These are phyloP conservation scores for Apophysomyces elegans DNA, from an alignment of 371 early-diverging fungal genomes.

Conservation along the genomic window DNA sequence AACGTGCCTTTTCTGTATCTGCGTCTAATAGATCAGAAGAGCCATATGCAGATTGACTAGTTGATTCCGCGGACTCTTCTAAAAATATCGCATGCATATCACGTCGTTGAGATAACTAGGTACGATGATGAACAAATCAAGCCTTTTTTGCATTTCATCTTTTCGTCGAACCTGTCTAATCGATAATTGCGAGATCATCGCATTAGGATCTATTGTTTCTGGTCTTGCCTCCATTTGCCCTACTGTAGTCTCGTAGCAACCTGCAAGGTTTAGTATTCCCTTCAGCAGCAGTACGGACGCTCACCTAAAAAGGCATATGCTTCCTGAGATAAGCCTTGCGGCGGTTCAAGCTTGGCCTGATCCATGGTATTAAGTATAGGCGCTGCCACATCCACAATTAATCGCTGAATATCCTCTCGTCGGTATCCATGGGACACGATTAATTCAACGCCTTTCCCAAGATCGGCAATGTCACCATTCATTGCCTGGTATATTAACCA, in stretches of 20 bases:
- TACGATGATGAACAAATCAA: background rate
- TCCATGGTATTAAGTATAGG: conserved; percentile 53
- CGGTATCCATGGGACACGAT: conserved; percentile 38
- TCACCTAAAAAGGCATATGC: conserved; percentile 57
- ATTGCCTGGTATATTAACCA: conserved; percentile 23
- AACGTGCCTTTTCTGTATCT: conserved; percentile 54
- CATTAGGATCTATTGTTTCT: conserved; percentile 7
- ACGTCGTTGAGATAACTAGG: background rate
- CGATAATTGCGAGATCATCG: background rate
- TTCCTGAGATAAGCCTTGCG: conserved; percentile 43
- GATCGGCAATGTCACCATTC: background rate
- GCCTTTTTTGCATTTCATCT: background rate
- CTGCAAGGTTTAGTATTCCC: conserved; percentile 46
- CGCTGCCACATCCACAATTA: conserved; percentile 49
- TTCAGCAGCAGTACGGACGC: conserved; percentile 1
- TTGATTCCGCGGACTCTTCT: conserved; percentile 7
- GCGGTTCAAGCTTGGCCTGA: conserved; percentile 41
- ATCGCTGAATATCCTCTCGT: conserved; percentile 39
- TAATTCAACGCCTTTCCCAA: conserved; percentile 12
- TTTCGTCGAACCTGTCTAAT: background rate
- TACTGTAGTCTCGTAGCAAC: conserved; percentile 66
- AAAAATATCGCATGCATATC: conserved; percentile 17
- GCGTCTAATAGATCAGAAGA: conserved; percentile 28
- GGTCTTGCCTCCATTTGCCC: conserved; percentile 7
- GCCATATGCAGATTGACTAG: background rate